These are phyloP conservation scores for Solanum raphanifolium DNA, from an alignment of 257 asterid genomes.

Conservation along the genomic window DNA sequence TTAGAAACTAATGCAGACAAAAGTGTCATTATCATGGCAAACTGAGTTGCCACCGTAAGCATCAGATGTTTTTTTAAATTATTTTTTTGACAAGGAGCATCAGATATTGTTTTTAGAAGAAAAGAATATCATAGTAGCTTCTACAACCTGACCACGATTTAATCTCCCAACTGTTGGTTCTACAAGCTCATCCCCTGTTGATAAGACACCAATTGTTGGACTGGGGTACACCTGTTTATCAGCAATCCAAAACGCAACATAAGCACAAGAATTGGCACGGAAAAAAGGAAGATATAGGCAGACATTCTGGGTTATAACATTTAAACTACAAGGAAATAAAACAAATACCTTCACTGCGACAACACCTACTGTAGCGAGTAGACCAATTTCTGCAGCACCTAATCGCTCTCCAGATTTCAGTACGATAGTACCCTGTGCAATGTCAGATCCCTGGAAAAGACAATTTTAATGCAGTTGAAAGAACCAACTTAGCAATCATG, in stretches of 20 bases:
- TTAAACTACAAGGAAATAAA: not conserved
- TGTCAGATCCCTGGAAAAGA: slow-evolving; percentile 65
- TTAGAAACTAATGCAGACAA: not conserved
- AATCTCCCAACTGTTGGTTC: slow-evolving; percentile 51
- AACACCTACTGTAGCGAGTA: slow-evolving; percentile 84
- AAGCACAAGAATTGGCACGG: slow-evolving; percentile 5
- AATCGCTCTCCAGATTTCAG: slow-evolving; percentile 74
- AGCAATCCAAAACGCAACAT: slow-evolving; percentile 1
- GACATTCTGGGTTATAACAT: not conserved
- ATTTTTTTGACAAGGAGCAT: too few species aligned
- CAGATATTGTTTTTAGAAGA: not conserved
- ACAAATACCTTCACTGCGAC: slow-evolving; percentile 50
- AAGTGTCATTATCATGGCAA: not conserved
- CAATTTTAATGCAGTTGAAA: not conserved
- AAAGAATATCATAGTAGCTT: not conserved
- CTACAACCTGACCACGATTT: slow-evolving; percentile 76
- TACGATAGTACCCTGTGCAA: slow-evolving; percentile 63
- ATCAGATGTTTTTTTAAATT: not conserved
- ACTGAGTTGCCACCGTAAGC: not conserved
- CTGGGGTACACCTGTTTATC: slow-evolving; percentile 51
- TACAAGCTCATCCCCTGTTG: slow-evolving; percentile 95
- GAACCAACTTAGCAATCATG: not conserved
- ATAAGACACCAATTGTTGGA: slow-evolving; percentile 75
- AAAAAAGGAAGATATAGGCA: not conserved
- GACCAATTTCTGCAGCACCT: slow-evolving; percentile 85